Conservation (phyloP, 2,329 filamentous ascomycete genomes). For the Akanthomyces uredinophilus region DNA sequence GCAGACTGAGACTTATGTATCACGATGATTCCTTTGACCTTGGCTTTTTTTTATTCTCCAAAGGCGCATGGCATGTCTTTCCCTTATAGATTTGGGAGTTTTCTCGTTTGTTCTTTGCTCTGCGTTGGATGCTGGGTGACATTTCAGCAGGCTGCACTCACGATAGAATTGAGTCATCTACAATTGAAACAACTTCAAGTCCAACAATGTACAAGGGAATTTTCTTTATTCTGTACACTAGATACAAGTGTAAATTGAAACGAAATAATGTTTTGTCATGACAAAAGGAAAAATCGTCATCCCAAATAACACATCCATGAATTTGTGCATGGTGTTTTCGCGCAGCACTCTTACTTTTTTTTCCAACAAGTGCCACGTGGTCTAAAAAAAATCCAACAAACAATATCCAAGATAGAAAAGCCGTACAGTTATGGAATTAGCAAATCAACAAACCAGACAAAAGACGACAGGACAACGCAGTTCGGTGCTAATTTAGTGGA, state of each 20-base stretch:
- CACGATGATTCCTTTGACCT: background rate
- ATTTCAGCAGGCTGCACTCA: background rate
- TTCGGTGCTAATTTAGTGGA: constrained; percentile 45
- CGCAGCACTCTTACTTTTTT: background rate
- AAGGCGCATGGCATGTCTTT: background rate
- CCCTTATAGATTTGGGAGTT: background rate
- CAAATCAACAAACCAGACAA: background rate
- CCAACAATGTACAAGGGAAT: too few species aligned
- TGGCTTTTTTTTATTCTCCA: background rate
- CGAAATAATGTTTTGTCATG: background rate
- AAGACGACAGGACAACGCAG: background rate
- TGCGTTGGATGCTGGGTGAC: background rate
- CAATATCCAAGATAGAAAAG: background rate
- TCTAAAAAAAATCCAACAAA: constrained; percentile 1
- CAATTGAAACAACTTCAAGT: background rate
- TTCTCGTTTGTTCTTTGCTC: background rate
- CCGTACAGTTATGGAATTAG: background rate
- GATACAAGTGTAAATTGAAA: constrained; percentile 4
- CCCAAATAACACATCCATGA: background rate
- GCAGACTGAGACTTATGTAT: constrained; percentile 32
- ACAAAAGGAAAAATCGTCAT: constrained; percentile 2
- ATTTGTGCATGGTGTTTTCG: background rate
- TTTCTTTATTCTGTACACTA: background rate
- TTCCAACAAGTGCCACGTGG: background rate
- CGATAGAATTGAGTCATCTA: background rate